These are phyloP conservation scores for Hymenoscyphus repandus DNA, from an alignment of 2,329 filamentous ascomycete species.

Conservation along the genomic window DNA sequence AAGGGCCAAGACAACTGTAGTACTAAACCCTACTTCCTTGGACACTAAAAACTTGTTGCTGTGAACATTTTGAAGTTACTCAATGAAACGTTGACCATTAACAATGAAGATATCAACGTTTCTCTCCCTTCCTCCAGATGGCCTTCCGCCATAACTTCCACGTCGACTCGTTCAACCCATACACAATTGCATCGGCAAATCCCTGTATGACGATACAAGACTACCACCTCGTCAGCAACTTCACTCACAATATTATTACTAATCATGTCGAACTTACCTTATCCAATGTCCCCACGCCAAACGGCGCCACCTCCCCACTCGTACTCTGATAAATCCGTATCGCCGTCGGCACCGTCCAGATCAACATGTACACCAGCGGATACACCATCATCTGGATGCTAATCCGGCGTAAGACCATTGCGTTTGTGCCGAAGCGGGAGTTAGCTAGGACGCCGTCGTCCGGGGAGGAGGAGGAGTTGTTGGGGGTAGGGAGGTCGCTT, in stretches of 20 bases:
- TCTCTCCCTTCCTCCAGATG: too few species aligned
- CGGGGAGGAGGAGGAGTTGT: background rate
- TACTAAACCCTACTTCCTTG: too few species aligned
- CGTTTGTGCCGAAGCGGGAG: background rate
- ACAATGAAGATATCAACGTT: too few species aligned
- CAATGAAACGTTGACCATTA: too few species aligned
- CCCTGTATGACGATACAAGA: slow-evolving; percentile 38
- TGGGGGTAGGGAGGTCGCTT: slow-evolving; percentile 1
- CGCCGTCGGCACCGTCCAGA: slow-evolving; percentile 38
- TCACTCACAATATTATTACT: background rate
- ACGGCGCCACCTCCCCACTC: slow-evolving; percentile 32
- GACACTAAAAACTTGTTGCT: too few species aligned
- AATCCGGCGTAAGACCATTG: background rate
- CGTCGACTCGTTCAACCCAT: slow-evolving; percentile 28
- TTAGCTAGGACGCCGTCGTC: slow-evolving; percentile 33
- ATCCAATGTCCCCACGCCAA: slow-evolving; percentile 24
- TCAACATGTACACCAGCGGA: slow-evolving; percentile 37
- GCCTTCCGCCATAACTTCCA: slow-evolving; percentile 9
- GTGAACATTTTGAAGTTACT: too few species aligned
- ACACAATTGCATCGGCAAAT: slow-evolving; percentile 37
- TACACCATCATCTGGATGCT: slow-evolving; percentile 37
- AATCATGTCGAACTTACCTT: slow-evolving; percentile 9
- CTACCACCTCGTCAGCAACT: slow-evolving; percentile 7
- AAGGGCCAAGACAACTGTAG: too few species aligned
- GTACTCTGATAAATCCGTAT: slow-evolving; percentile 38